Percentiles rank a stretch among this genome's conserved stretches.
Evolutionary conservation across 2,329 filamentous ascomycete species (phyloP).

Genomic region (Botrytis tulipae): DNA sequence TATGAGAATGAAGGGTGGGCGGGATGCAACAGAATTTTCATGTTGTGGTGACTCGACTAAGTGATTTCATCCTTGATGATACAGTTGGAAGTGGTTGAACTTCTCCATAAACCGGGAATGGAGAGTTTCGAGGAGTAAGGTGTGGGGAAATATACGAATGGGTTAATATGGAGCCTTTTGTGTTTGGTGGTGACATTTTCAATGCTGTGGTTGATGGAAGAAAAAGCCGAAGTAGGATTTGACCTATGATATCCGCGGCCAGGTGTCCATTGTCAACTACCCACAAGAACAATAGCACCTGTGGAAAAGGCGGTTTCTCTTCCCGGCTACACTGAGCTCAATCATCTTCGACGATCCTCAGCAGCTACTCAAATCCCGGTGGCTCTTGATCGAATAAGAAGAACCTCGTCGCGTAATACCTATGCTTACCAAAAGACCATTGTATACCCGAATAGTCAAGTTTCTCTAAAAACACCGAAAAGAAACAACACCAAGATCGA

Average conservation of each 20-base stretch:
- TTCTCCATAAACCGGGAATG: not conserved
- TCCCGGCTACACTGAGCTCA: not conserved
- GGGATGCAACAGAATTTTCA: not conserved
- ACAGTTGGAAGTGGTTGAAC: not conserved
- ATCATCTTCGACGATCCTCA: not conserved
- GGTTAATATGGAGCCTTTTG: not conserved
- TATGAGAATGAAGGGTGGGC: not conserved
- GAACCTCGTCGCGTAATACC: not conserved
- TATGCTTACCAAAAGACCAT: too few species aligned
- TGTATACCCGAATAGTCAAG: too few species aligned
- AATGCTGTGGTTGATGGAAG: not conserved
- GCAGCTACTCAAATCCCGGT: not conserved
- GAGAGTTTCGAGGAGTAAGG: not conserved
- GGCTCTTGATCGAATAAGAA: not conserved
- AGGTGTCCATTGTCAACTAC: slow-evolving; percentile 66
- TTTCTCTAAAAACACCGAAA: not conserved
- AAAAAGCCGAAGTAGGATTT: not conserved
- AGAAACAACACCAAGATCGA: not conserved
- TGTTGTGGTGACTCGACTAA: not conserved
- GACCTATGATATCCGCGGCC: not conserved
- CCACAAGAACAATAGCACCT: slow-evolving; percentile 69
- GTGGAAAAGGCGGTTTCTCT: too few species aligned
- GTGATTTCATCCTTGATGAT: not conserved
- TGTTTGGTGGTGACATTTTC: not conserved
- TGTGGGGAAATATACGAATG: not conserved